Base-by-base conservation (phyloP, 2,329 filamentous ascomycete genomes). In the Trichoderma sp. region DNA sequence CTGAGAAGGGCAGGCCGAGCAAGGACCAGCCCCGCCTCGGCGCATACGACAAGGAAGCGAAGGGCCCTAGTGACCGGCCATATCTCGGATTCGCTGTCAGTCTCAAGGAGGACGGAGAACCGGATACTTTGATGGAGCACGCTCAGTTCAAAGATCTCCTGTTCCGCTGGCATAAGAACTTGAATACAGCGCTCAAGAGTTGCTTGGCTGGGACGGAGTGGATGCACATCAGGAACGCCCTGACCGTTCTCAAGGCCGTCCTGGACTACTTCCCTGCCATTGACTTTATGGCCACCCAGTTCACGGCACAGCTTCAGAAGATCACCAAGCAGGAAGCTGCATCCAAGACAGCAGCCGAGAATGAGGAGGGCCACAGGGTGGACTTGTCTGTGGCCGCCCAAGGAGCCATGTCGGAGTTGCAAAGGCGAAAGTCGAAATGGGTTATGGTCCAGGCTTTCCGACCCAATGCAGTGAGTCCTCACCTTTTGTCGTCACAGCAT, bases 181-280 rank as follows among this genome's bases (percentile, higher is more conserved):
- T 99, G 50, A 90, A 90, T 71, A 85, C 81, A 57, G 92, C 94
- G 2, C 81, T 99, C 63, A 93, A 93, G 74, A 85, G 85, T 44
- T 97, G 94, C 74, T 83, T 99, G 54, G 87, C 87, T 19, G 89
- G 90, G 30, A 88, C 86, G 39, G 94, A 98, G 77, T 99, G 95
- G 85, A 97, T 97, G 90, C 93, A 97, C 76, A 96, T 98, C 74
- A 89, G 94, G 63, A 99, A 99, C 74, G 92, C 93, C 51, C 96
- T 98, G 70, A 95, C 90, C 65, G 84, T 98, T 4, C 82, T 99
- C 66, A 96, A 95, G 74, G 85, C 87, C 12, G 83, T 97, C 55
- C 85, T 92, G 26, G 88, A 92, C 58, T 85, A 88, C 72, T 99
- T 97, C 82, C 96, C 95, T 4, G 90, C 89, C 17, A 87, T 98